phyloP scores from a whole-genome alignment of 2,329 filamentous ascomycete genomes.

The Kalmusia sp. region DNA sequence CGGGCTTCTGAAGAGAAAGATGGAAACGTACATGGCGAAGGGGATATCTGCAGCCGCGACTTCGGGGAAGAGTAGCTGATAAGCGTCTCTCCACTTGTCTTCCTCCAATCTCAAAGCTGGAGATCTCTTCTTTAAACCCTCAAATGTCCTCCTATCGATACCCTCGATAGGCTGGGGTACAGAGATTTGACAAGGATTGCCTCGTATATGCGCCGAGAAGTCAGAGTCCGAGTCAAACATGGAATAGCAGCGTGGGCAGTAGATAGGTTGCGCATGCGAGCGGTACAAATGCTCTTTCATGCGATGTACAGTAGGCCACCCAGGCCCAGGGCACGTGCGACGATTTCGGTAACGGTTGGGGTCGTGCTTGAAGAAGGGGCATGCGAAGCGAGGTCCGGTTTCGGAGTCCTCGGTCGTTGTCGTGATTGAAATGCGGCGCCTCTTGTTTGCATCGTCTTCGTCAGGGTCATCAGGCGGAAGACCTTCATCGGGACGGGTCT shows the following conservation, averaged over 20 bases:
- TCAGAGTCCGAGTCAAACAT: slow-evolving; percentile 44
- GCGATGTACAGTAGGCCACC: slow-evolving; percentile 49
- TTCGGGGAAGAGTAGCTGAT: slow-evolving; percentile 47
- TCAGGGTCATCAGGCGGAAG: slow-evolving; percentile 27
- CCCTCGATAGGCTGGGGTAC: slow-evolving; percentile 41
- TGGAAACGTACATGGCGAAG: slow-evolving; percentile 43
- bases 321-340: slow-evolving; percentile 47
- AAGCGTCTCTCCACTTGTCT: slow-evolving; percentile 51
- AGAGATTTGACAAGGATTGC: slow-evolving; percentile 29
- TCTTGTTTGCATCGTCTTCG: slow-evolving; percentile 32
- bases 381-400: slow-evolving; percentile 41
- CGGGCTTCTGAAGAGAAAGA: no score
- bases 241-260: slow-evolving; percentile 48
- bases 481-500: slow-evolving; percentile 26
- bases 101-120: slow-evolving; percentile 37
- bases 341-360: slow-evolving; percentile 43
- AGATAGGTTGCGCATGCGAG: slow-evolving; percentile 46
- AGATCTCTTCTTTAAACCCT: slow-evolving; percentile 44
- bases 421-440: slow-evolving; percentile 31
- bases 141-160: slow-evolving; percentile 47
- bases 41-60: slow-evolving; percentile 34
- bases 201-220: slow-evolving; percentile 42
- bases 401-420: slow-evolving; percentile 35
- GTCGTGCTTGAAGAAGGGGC: slow-evolving; percentile 52
- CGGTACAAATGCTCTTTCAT: slow-evolving; percentile 54